Evolutionary conservation across 2,329 filamentous ascomycete genomes (phyloP), one percentile per base, ranked within the genome.

Genomic region (Xylaria sp.): DNA sequence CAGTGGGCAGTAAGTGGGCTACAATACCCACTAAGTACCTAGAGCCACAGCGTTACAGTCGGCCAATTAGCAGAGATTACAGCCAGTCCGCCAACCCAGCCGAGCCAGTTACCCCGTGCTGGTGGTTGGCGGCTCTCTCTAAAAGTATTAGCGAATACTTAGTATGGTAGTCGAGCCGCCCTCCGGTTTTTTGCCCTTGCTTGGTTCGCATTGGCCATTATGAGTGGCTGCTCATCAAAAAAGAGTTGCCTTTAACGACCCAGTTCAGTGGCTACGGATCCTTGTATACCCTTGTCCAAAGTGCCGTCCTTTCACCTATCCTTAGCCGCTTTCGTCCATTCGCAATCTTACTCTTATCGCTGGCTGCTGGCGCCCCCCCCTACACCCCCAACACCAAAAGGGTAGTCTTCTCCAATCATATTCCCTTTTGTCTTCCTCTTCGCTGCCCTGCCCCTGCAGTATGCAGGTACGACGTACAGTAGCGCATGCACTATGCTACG

Each of bases 271-370:
- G 58, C 48, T 66, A 50, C 40, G 47, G 60, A 57, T 69, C 69
- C 59, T 66, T 66, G 65, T 65, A 18, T 13, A 18, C 69, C 69
- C 59, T 66, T 66, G 65, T 65, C 21, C n/a, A 18, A 29, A 35
- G 48, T 35, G 10, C 27, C 51, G 8, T 6, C 51, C 27, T 25
- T 25, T 51, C 13, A 40, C 59, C 40, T 35, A 54, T 25, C 35
- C 48, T 40, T 50, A 12, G 62, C 74, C 69, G 61, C 65, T 74
- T 75, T 72, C 57, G 71, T 69, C 68, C 55, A 73, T 60, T 57
- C 68, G 73, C 40, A 77, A 77, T 77, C 72, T 77, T 70, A 76
- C 55, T 68, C 69, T 72, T 72, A 73, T 74, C 72, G 69, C 62
- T 48, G 53, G 55, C 66, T 65, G 54, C 42, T 29, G 53, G 63